These are phyloP conservation scores for Apiospora arundinis DNA, from an alignment of 2,329 filamentous ascomycete species.

Conservation along the genomic window DNA sequence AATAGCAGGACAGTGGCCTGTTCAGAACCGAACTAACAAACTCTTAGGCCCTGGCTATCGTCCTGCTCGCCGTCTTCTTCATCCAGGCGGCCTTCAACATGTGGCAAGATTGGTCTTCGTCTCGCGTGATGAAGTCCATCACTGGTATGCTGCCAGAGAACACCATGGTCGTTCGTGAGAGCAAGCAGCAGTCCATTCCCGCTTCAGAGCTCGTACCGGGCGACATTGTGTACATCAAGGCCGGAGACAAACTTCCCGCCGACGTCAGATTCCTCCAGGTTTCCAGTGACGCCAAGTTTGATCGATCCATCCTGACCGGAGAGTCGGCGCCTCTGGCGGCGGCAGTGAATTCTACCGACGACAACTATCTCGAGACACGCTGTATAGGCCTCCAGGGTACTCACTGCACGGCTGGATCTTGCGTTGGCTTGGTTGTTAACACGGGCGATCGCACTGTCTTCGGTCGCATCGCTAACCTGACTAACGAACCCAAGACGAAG, in stretches of 20 bases:
- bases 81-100: slow-evolving; percentile 53
- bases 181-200: slow-evolving; percentile 46
- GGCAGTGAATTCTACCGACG: slow-evolving; percentile 6
- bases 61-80: slow-evolving; percentile 54
- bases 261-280: slow-evolving; percentile 51
- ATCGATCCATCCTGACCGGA: slow-evolving; percentile 49
- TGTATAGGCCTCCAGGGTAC: slow-evolving; percentile 21
- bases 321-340: slow-evolving; percentile 33
- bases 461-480: slow-evolving; percentile 20
- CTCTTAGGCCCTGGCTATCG: slow-evolving; percentile 61
- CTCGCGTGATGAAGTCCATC: slow-evolving; percentile 54
- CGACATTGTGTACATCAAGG: slow-evolving; percentile 52
- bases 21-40: slow-evolving; percentile 62
- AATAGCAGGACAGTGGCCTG: slow-evolving; percentile 68
- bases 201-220: slow-evolving; percentile 52
- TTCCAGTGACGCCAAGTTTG: slow-evolving; percentile 51
- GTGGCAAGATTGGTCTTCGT: slow-evolving; percentile 56
- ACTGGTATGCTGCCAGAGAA: slow-evolving; percentile 52
- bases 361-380: slow-evolving; percentile 20
- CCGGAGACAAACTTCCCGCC: slow-evolving; percentile 56
- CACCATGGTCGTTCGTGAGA: slow-evolving; percentile 51
- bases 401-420: slow-evolving; percentile 16
- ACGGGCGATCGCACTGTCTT: slow-evolving; percentile 22
- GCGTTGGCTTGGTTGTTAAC: slow-evolving; percentile 17
- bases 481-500: slow-evolving; percentile 17